Evolutionary conservation across 371 early-diverging fungal genomes (phyloP).

Genomic region (Coemansia sp.): DNA sequence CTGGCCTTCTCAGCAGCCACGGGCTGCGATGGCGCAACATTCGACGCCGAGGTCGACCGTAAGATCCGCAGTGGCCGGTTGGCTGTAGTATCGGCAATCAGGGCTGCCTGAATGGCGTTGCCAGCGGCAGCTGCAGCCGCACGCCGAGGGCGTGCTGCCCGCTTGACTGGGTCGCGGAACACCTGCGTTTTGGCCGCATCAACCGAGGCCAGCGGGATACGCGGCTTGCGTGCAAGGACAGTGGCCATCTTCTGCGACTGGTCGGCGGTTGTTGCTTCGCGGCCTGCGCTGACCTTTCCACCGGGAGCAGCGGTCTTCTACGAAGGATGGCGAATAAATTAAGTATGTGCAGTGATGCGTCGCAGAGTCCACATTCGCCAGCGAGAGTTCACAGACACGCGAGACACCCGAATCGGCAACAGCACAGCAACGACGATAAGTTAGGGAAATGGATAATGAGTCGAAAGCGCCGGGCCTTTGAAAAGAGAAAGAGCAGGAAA

Average conservation of each 20-base stretch:
- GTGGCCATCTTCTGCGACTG: conserved; percentile 23
- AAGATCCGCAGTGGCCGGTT: conserved; percentile 17
- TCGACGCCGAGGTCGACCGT: conserved; percentile 36
- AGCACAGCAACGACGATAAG: not conserved
- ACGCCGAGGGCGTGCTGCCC: conserved; percentile 7
- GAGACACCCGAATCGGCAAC: not conserved
- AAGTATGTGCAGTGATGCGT: conserved; percentile 1
- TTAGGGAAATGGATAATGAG: not conserved
- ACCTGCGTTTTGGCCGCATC: conserved; percentile 21
- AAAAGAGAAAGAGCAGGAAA: not conserved
- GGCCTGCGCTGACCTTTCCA: conserved; percentile 2
- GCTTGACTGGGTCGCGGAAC: conserved; percentile 33
- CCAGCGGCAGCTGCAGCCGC: conserved; percentile 9
- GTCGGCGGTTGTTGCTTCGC: not conserved
- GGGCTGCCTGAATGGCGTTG: not conserved
- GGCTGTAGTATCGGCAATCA: not conserved
- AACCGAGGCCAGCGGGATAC: conserved; percentile 31
- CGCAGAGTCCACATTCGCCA: not conserved
- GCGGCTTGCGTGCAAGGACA: conserved; percentile 29
- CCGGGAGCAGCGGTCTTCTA: conserved; percentile 16
- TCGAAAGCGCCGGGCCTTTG: not conserved
- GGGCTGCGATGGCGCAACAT: conserved; percentile 14
- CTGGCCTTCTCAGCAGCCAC: conserved; percentile 1
- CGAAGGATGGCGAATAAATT: not conserved
- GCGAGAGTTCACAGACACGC: not conserved